Conservation (phyloP, 352 stramenopile species). For the Pythium folliculosum region DNA sequence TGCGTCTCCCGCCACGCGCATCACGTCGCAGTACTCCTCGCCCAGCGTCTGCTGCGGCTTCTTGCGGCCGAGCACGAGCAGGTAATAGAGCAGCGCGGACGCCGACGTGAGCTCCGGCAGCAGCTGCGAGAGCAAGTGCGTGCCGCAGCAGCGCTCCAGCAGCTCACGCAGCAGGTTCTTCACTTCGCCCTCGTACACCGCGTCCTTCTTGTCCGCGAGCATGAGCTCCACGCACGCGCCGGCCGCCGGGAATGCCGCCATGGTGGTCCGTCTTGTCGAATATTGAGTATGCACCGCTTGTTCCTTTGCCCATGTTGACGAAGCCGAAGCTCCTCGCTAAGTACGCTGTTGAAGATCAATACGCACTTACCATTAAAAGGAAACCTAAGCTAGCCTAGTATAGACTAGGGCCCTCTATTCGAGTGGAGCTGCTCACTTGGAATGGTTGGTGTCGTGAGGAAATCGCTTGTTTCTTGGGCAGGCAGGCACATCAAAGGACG, state of each 20-base stretch:
- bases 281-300: not conserved
- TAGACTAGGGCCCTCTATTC: slow-evolving; percentile 21
- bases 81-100: slow-evolving; percentile 70
- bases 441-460: slow-evolving; percentile 33
- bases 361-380: slow-evolving; percentile 26
- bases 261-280: slow-evolving; percentile 15
- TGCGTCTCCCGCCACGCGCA: slow-evolving; percentile 47
- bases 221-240: slow-evolving; percentile 76
- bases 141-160: slow-evolving; percentile 66
- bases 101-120: slow-evolving; percentile 69
- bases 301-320: slow-evolving; percentile 19
- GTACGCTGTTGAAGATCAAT: slow-evolving; percentile 21
- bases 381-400: not conserved
- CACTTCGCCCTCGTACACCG: slow-evolving; percentile 68
- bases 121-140: slow-evolving; percentile 76
- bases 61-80: slow-evolving; percentile 52
- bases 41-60: slow-evolving; percentile 82
- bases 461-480: slow-evolving; percentile 2
- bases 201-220: slow-evolving; percentile 72
- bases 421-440: slow-evolving; percentile 4
- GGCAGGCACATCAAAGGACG: slow-evolving; percentile 29
- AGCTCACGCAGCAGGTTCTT: slow-evolving; percentile 77
- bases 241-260: slow-evolving; percentile 50
- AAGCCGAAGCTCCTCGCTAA: slow-evolving; percentile 10
- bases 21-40: slow-evolving; percentile 86